Evolutionary conservation across 192 early-diverging fungal genomes (phyloP), one percentile per base, ranked within the genome.

Genomic region (Coemansia interrupta): DNA sequence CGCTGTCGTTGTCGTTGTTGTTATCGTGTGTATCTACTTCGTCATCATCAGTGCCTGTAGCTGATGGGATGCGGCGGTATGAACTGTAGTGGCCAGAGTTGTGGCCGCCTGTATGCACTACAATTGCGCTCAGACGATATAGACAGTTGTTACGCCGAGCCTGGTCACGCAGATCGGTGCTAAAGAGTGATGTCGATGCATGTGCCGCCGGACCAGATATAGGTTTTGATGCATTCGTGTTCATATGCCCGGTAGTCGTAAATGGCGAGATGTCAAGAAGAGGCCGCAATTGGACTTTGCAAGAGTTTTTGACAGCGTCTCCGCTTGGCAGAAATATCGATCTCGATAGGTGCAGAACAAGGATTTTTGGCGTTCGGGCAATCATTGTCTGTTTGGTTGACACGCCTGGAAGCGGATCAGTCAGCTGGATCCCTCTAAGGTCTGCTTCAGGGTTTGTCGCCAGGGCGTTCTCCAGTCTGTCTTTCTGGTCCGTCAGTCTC

Each of bases 21-120:
- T 14, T 56, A 12, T 19, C 32, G 8, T 47, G 17, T 11, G 54
- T 30, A 5, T 17, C 13, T 8, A 29, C 49, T 5, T 38, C 49
- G 13, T 11, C 18, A 1, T 8, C 19, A 6, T 53, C 23, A 9
- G 36, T 23, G 47, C 15, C 41, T 14, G 5, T 32, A 14, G 17
- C 26, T 12, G 48, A 28, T 9, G 47, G 19, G 3, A 87, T 83
- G 3, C 86, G 70, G 19, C 95, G 83, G 66, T 93, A 95, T 0
- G 92, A 88, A 24, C 90, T 83, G 82, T 92, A 98, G 56, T 98
- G 95, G 7, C 95, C 95, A 3, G 83, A 87, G 39, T 94, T 82
- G 69, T 98, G 95, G 1, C 70, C 76, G 6, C 95, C 95, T 22
- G 84, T 76, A 63, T 98, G 95, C 2, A 93, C 79, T 20, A 97